phyloP scores from a whole-genome alignment of 768 basidiomycete genomes.

The Serendipita sp. region DNA sequence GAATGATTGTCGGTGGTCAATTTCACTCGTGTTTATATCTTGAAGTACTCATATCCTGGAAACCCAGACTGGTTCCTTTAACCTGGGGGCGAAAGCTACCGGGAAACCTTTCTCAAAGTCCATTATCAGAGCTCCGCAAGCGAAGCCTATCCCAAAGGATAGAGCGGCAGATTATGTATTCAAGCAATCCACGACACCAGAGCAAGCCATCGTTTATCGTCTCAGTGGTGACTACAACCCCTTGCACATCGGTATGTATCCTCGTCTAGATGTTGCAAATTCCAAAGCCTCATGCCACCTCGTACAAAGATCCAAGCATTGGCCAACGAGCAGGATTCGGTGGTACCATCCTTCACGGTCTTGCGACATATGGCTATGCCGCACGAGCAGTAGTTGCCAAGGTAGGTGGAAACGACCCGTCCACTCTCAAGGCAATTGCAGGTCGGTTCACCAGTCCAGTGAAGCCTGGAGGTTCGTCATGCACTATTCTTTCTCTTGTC shows the following conservation, averaged over 20 bases:
- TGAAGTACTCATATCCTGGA: not conserved
- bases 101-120: conserved; percentile 46
- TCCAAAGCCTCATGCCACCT: not conserved
- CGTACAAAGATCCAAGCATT: conserved; percentile 44
- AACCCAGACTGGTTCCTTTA: conserved; percentile 44
- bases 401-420: conserved; percentile 44
- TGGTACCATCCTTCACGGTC: conserved; percentile 71
- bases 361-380: conserved; percentile 67
- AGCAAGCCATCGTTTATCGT: conserved; percentile 56
- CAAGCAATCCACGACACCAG: conserved; percentile 42
- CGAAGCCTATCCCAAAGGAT: conserved; percentile 45
- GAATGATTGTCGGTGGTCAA: conserved; percentile 36
- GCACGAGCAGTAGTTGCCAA: conserved; percentile 58
- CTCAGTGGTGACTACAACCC: conserved; percentile 70
- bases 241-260: conserved; percentile 45
- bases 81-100: conserved; percentile 49
- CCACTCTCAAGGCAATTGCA: conserved; percentile 49
- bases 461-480: conserved; percentile 44
- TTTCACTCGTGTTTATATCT: not conserved
- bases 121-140: conserved; percentile 43
- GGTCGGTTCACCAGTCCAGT: conserved; percentile 72
- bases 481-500: not conserved
- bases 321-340: conserved; percentile 66
- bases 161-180: conserved; percentile 45
- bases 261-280: not conserved